Evolutionary conservation across 176 grass and related monocot genomes (phyloP).

Genomic region (Paspalum vaginatum): DNA sequence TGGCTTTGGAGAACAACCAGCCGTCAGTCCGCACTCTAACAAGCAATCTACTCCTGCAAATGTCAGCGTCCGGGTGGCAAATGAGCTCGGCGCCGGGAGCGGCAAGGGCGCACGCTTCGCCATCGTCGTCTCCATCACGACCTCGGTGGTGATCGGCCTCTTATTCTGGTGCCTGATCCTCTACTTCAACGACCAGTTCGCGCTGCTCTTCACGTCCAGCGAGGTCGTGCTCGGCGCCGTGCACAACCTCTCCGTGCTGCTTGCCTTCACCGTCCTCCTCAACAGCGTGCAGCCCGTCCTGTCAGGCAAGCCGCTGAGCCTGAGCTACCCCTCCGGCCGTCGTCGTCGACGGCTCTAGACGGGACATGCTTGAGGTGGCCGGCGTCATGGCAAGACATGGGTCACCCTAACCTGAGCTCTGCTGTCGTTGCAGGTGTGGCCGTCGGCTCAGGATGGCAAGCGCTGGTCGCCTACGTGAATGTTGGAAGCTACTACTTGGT

Average conservation of each 20-base stretch:
- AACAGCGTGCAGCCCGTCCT: slow-evolving; percentile 68
- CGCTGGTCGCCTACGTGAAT: slow-evolving; percentile 60
- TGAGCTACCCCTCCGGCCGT: no score
- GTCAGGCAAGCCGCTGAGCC: slow-evolving; percentile 34
- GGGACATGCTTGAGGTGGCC: background rate
- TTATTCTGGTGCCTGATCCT: slow-evolving; percentile 57
- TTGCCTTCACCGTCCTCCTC: slow-evolving; percentile 61
- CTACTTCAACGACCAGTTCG: slow-evolving; percentile 47
- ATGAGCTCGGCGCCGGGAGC: slow-evolving; percentile 60
- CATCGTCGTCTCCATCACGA: slow-evolving; percentile 53
- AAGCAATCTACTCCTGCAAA: background rate
- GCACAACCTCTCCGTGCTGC: slow-evolving; percentile 41
- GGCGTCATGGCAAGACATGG: background rate
- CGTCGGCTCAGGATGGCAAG: slow-evolving; percentile 60
- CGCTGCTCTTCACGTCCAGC: slow-evolving; percentile 50
- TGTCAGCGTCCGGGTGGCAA: slow-evolving; percentile 50
- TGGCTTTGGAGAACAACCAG: background rate
- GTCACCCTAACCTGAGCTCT: background rate
- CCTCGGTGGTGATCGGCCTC: slow-evolving; percentile 49
- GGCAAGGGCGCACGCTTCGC: slow-evolving; percentile 52
- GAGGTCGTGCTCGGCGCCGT: slow-evolving; percentile 43
- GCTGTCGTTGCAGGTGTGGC: slow-evolving; percentile 48
- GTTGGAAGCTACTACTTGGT: slow-evolving; percentile 59
- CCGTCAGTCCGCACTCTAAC: background rate
- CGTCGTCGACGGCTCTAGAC: no score